Base-by-base conservation (phyloP, 352 stramenopile species). In the Lagenidium sp. region DNA sequence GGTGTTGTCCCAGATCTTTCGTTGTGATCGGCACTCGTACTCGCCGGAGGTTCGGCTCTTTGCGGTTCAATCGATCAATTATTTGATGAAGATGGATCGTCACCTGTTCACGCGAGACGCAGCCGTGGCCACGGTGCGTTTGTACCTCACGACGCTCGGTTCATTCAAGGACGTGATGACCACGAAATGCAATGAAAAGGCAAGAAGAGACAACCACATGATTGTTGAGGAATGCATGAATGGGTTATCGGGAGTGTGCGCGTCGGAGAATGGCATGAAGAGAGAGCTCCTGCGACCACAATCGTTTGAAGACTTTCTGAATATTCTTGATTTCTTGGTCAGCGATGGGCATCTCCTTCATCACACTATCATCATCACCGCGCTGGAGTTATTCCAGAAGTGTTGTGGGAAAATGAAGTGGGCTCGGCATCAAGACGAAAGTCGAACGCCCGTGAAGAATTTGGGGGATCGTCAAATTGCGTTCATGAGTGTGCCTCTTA, bases 1-100 rank as follows among this genome's bases (percentile, higher is more conserved):
- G 2, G 54, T 86, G 2, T 41, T 93, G 32, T 44, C 52, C 12
- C 47, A 62, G 28, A 71, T 90, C 31, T 81, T 87, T 23, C 54
- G 53, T 36, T 52, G 73, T 21, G 39, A 70, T 5, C 35, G 63
- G 34, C 34, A 34, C 3, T 52, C 46, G 12, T 85, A 75, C 51
- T 30, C 60, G 2, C 28, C 60, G 7, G 65, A 82, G 53, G 56
- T 79, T 20, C 66, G 74, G 3, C 48, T 86, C 0, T 51, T 92
- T 23, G 72, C 77, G 1, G 51, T 87, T 19, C 80, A 93, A 44
- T 88, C 80, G 4, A 78, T 90, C 53, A 90, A 90, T 48, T 93
- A 93, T 53, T 47, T 93, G 32, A 60, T 89, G 38, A 93, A 90
- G 54, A 73, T 93, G 71, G 77, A 93, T 42, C 57, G 65, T 8